These are phyloP conservation scores for Cordia subcordata DNA, from an alignment of 257 asterid species.

Conservation along the genomic window DNA sequence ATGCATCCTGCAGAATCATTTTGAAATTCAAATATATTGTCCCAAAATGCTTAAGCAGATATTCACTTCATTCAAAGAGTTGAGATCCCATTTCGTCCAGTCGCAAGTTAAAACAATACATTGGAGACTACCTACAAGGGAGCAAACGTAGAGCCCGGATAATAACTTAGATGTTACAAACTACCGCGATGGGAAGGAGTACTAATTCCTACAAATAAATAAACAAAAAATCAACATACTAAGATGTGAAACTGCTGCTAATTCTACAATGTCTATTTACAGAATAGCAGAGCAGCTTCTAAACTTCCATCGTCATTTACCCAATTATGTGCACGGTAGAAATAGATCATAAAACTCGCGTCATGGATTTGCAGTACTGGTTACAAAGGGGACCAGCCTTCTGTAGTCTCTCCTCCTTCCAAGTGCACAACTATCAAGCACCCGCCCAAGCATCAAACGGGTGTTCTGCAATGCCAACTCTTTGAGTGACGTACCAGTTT, in stretches of 20 bases:
- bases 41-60: too few relatives aligned
- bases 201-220: too few relatives aligned
- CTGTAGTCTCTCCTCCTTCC: slow-evolving; percentile 91
- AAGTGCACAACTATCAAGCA: slow-evolving; percentile 82
- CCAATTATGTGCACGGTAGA: slow-evolving; percentile 19
- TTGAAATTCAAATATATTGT: not conserved
- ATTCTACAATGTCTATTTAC: slow-evolving; percentile 33
- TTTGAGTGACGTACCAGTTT: slow-evolving; percentile 55
- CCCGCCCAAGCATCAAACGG: slow-evolving; percentile 83
- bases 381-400: slow-evolving; percentile 88
- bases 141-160: not conserved
- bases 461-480: slow-evolving; percentile 85
- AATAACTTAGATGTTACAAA: not conserved
- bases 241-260: slow-evolving; percentile 25
- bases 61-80: not conserved
- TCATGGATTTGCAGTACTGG: slow-evolving; percentile 61
- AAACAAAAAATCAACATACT: slow-evolving; percentile 29
- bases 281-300: slow-evolving; percentile 26
- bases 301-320: slow-evolving; percentile 16
- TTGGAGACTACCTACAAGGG: too few relatives aligned
- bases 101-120: not conserved
- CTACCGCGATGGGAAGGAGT: not conserved
- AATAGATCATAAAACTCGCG: not conserved
- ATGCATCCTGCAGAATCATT: too few relatives aligned
- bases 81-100: not conserved